phyloP scores from a whole-genome alignment of 1,284 basidiomycete genomes.

The Rhodotorula sp. region DNA sequence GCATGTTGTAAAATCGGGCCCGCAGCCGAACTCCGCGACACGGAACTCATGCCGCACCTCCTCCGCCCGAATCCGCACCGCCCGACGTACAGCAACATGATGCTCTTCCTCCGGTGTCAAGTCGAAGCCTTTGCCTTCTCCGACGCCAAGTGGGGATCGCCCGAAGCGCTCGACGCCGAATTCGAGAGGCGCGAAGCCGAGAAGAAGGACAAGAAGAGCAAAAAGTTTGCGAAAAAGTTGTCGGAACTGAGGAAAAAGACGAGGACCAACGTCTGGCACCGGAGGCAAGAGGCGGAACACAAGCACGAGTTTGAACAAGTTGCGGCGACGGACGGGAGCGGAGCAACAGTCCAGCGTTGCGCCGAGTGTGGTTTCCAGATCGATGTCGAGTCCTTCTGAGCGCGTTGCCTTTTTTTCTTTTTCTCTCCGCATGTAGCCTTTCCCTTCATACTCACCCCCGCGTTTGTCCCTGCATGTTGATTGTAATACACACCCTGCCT shows the following conservation, averaged over 20 bases:
- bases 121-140: slow-evolving; percentile 93
- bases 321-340: slow-evolving; percentile 55
- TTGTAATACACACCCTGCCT: background rate
- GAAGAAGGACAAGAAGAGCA: slow-evolving; percentile 87
- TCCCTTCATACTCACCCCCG: no score
- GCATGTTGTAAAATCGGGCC: no score
- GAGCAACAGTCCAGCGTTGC: slow-evolving; percentile 66
- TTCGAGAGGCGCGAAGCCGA: slow-evolving; percentile 74
- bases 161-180: slow-evolving; percentile 85
- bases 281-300: slow-evolving; percentile 79
- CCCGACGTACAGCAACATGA: slow-evolving; percentile 97
- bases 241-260: slow-evolving; percentile 78
- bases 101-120: slow-evolving; percentile 91
- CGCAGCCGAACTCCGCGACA: slow-evolving; percentile 84
- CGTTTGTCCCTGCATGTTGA: background rate
- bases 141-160: slow-evolving; percentile 86
- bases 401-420: background rate
- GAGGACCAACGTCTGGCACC: slow-evolving; percentile 84
- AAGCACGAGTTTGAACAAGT: slow-evolving; percentile 68
- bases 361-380: slow-evolving; percentile 81
- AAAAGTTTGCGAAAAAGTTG: slow-evolving; percentile 85
- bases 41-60: slow-evolving; percentile 86
- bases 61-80: slow-evolving; percentile 96
- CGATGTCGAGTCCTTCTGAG: slow-evolving; percentile 74
- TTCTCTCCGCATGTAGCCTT: background rate